A percentile compares a stretch with the other conserved stretches of the same genome.
These are phyloP conservation scores for Monilinia aucupariae DNA, from an alignment of 2,329 filamentous ascomycete species.

Conservation along the genomic window DNA sequence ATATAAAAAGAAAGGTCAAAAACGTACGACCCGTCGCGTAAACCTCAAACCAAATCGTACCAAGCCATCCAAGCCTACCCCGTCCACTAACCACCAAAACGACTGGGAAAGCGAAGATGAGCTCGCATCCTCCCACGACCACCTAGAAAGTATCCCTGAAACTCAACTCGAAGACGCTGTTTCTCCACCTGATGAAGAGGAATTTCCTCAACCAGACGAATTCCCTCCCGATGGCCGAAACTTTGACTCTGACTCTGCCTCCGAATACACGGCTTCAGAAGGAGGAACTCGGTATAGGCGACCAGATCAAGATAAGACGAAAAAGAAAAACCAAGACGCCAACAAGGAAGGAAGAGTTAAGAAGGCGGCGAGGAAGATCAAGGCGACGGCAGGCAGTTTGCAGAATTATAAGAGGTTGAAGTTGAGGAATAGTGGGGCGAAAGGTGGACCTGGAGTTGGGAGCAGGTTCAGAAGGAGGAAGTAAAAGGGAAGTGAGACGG, in stretches of 20 bases:
- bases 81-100: constrained; percentile 33
- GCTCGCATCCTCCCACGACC: constrained; percentile 27
- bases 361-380: constrained; percentile 55
- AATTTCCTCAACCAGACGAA: background rate
- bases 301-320: constrained; percentile 30
- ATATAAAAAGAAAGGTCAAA: constrained; percentile 81
- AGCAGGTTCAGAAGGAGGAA: constrained; percentile 53
- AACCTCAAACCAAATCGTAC: constrained; percentile 55
- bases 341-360: constrained; percentile 41
- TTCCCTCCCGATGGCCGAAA: constrained; percentile 31
- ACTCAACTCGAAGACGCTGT: constrained; percentile 24
- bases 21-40: constrained; percentile 65
- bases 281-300: constrained; percentile 35
- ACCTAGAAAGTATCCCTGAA: constrained; percentile 25
- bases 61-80: constrained; percentile 41
- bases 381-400: constrained; percentile 53
- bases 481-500: constrained; percentile 20
- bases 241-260: constrained; percentile 32
- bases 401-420: constrained; percentile 61
- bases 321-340: constrained; percentile 22
- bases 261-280: constrained; percentile 35
- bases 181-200: background rate
- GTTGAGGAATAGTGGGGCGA: constrained; percentile 56
- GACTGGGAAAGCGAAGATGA: constrained; percentile 37
- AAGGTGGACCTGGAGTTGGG: constrained; percentile 53